These are phyloP conservation scores for Xylaria longipes DNA, from an alignment of 495 filamentous ascomycete genomes.

Conservation along the genomic window DNA sequence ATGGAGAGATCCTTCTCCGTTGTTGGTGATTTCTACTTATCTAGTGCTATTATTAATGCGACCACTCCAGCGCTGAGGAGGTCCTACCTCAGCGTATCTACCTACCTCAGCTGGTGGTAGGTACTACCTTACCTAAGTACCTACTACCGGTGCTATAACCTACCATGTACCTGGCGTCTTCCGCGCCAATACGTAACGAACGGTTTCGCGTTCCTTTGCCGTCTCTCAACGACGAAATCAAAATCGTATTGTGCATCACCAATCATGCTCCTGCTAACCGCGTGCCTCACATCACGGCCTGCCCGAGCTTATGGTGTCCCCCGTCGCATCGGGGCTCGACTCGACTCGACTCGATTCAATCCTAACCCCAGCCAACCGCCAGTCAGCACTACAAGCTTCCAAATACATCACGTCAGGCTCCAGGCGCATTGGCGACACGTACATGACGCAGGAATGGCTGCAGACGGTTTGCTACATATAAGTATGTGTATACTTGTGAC, in stretches of 20 bases:
- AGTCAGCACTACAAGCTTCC: conserved; percentile 8
- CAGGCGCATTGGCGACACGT: not conserved
- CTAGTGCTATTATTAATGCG: conserved; percentile 1
- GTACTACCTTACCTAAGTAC: not conserved
- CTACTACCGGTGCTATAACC: too few relatives aligned
- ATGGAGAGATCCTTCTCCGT: not conserved
- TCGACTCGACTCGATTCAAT: not conserved
- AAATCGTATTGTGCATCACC: not conserved
- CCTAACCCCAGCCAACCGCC: conserved; percentile 2
- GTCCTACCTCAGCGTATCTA: too few relatives aligned
- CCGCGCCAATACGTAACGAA: not conserved
- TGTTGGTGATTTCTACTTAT: not conserved
- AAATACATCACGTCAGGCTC: not conserved
- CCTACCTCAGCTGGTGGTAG: not conserved
- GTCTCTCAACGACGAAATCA: not conserved
- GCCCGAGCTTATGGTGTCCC: not conserved
- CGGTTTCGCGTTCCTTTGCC: not conserved
- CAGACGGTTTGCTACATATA: conserved; percentile 4
- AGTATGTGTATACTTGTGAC: conserved; percentile 32
- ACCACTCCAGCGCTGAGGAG: not conserved
- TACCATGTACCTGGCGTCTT: not conserved
- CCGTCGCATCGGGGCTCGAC: not conserved
- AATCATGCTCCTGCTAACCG: conserved; percentile 1
- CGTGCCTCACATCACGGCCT: not conserved
- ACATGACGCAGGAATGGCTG: conserved; percentile 5